Evolutionary conservation across 108 stramenopile genomes (phyloP).

Genomic region (Nitzschia sp.): DNA sequence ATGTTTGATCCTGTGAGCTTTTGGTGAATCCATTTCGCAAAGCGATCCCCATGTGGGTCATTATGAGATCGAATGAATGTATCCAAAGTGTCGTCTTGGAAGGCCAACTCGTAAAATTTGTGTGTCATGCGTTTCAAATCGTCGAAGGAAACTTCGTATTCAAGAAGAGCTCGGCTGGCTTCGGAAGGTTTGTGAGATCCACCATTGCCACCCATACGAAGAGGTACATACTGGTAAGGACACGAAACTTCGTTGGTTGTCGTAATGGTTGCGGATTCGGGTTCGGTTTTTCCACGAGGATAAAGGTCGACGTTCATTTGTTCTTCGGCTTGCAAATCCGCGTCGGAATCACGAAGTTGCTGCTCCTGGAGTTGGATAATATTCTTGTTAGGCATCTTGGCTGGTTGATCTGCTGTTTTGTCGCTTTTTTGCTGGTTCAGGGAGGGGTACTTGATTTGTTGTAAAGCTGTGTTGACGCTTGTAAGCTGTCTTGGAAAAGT

Average conservation of each 20-base stretch:
- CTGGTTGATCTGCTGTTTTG: background rate
- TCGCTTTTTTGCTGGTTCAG: background rate
- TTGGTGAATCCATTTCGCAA: constrained; percentile 76
- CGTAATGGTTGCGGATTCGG: background rate
- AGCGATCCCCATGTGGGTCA: constrained; percentile 66
- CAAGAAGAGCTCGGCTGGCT: constrained; percentile 36
- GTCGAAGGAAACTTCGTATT: constrained; percentile 45
- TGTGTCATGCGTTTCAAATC: constrained; percentile 52
- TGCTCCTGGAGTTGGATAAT: background rate
- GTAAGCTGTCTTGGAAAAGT: background rate
- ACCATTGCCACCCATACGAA: constrained; percentile 40
- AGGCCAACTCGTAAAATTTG: constrained; percentile 58
- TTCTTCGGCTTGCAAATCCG: constrained; percentile 2
- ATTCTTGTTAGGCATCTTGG: too few species aligned
- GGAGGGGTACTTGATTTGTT: background rate
- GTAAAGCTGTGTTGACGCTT: background rate
- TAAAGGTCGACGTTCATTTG: background rate
- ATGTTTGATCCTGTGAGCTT: constrained; percentile 57
- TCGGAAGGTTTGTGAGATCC: constrained; percentile 42
- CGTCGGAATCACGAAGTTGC: constrained; percentile 2
- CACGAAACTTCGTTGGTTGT: background rate
- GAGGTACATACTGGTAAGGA: constrained; percentile 48
- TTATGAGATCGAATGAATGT: constrained; percentile 60
- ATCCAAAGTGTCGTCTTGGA: constrained; percentile 61
- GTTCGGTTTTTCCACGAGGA: background rate